Evolutionary conservation across 352 stramenopile species (phyloP).

Genomic region (Thraustochytrium sp.): DNA sequence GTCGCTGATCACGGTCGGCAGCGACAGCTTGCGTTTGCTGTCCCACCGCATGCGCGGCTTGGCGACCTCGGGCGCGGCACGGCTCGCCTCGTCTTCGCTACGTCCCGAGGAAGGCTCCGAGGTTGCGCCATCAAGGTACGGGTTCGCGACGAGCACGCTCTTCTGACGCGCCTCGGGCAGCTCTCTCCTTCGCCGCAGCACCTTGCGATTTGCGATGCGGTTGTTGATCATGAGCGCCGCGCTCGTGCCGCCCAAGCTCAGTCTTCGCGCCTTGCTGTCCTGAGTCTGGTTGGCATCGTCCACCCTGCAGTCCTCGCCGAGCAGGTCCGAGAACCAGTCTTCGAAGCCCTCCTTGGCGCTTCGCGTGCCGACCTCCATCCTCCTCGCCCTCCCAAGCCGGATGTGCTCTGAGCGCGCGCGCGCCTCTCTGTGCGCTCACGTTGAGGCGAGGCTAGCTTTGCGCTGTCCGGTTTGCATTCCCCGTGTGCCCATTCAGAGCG

Average conservation of each 20-base stretch:
- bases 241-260: neutral
- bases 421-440: too few relatives aligned
- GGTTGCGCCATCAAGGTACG: neutral
- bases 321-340: neutral
- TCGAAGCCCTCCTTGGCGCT: slow-evolving; percentile 3
- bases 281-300: neutral
- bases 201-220: neutral
- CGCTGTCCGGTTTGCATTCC: too few relatives aligned
- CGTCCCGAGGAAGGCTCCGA: too few relatives aligned
- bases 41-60: neutral
- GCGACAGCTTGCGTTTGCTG: neutral
- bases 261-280: neutral
- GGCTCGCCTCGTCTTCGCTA: neutral
- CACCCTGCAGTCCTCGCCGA: neutral
- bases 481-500: too few relatives aligned
- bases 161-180: neutral
- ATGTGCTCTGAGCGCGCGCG: too few relatives aligned
- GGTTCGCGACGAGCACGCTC: neutral
- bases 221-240: neutral
- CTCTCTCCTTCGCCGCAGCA: neutral
- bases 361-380: too few relatives aligned
- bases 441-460: too few relatives aligned
- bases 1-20: neutral
- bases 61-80: too few relatives aligned
- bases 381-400: too few relatives aligned